These are phyloP conservation scores for Fusarium sp. DNA, from an alignment of 2,329 filamentous ascomycete species.

Conservation along the genomic window DNA sequence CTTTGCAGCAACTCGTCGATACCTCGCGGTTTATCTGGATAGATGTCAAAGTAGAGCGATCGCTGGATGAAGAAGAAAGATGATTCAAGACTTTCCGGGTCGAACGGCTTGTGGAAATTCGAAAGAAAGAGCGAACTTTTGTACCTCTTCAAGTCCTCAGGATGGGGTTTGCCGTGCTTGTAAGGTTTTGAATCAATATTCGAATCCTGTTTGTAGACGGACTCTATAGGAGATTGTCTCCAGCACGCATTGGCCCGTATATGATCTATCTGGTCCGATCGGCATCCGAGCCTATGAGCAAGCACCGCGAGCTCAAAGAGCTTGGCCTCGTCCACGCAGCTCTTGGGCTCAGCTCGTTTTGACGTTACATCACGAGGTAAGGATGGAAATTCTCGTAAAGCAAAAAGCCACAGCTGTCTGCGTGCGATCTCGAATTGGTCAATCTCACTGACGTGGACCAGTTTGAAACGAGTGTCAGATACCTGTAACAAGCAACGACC, in stretches of 20 bases:
- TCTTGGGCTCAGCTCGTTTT: constrained; percentile 7
- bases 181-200: background rate
- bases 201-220: background rate
- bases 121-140: background rate
- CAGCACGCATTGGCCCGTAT: background rate
- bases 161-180: background rate
- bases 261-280: constrained; percentile 6
- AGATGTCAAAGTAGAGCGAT: constrained; percentile 8
- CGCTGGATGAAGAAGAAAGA: background rate
- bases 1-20: background rate
- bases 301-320: constrained; percentile 7
- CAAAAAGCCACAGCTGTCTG: constrained; percentile 18
- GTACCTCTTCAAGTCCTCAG: background rate
- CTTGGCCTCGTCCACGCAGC: background rate
- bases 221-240: background rate
- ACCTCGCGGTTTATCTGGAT: background rate
- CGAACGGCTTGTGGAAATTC: background rate
- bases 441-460: background rate
- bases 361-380: background rate
- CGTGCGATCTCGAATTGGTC: constrained; percentile 8
- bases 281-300: constrained; percentile 7
- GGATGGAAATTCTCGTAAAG: constrained; percentile 14
- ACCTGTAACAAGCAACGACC: constrained; percentile 4
- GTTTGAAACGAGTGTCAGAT: constrained; percentile 7
- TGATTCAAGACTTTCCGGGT: background rate